A percentile compares a stretch with the other conserved stretches of the same genome.
These are phyloP conservation scores for Chlamydomonas urium DNA, from an alignment of 139 green algal genomes.

Conservation along the genomic window DNA sequence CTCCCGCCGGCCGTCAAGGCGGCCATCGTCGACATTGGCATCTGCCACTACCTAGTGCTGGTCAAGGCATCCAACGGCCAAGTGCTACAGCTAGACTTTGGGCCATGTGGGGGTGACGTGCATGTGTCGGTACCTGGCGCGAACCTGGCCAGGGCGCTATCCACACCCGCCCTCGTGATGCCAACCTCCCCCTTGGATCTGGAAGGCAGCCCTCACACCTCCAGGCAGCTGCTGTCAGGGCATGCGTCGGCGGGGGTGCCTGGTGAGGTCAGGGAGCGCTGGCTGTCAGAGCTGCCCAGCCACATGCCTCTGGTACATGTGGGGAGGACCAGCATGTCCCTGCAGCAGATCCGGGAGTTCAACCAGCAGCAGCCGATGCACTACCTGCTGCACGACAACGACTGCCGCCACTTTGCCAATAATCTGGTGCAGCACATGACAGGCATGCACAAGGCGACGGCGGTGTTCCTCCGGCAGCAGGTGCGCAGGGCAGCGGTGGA, in stretches of 20 bases:
- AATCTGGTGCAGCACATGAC: conserved; percentile 4
- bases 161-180: too few relatives aligned
- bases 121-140: background rate
- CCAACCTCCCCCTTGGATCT: too few relatives aligned
- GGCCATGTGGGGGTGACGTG: conserved; percentile 44
- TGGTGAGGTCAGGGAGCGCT: background rate
- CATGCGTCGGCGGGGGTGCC: background rate
- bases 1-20: conserved; percentile 28
- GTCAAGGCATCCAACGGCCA: conserved; percentile 35
- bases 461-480: background rate
- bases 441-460: background rate
- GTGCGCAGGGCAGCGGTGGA: too few relatives aligned
- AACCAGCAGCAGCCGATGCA: background rate
- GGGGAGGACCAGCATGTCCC: conserved; percentile 10
- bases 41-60: conserved; percentile 53
- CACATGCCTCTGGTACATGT: conserved; percentile 10
- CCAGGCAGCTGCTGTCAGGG: too few relatives aligned
- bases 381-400: conserved; percentile 15
- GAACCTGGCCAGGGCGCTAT: too few relatives aligned
- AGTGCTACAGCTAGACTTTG: conserved; percentile 54
- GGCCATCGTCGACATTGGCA: conserved; percentile 33
- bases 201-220: too few relatives aligned
- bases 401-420: conserved; percentile 21
- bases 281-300: background rate
- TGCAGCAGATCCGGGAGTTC: conserved; percentile 26